phyloP scores from a whole-genome alignment of 108 stramenopile genomes.

The Skeletonema marinoi region DNA sequence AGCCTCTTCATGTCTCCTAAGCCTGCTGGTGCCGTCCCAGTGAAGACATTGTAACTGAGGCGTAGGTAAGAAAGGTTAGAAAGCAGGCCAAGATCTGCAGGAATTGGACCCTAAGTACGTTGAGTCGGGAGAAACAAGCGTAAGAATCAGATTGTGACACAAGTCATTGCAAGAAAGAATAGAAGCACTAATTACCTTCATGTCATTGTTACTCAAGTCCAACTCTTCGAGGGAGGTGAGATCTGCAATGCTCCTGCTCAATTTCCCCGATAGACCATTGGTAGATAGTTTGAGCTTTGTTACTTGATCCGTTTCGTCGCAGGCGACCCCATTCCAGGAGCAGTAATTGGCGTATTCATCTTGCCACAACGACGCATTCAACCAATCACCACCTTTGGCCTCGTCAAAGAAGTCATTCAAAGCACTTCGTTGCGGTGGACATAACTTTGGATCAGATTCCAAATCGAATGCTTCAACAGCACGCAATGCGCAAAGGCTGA shows the following conservation, averaged over 20 bases:
- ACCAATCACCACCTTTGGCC: neutral
- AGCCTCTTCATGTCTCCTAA: conserved; percentile 2
- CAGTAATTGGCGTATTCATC: neutral
- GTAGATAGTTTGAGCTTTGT: conserved; percentile 12
- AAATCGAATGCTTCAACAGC: conserved; percentile 7
- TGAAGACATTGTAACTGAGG: conserved; percentile 58
- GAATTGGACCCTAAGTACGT: conserved; percentile 52
- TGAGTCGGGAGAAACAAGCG: neutral
- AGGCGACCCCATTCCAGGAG: neutral
- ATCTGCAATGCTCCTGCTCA: conserved; percentile 52
- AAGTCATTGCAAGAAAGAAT: too few species aligned
- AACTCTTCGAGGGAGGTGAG: neutral
- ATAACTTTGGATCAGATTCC: neutral
- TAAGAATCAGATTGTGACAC: too few species aligned
- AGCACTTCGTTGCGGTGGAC: neutral
- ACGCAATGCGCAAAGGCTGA: neutral
- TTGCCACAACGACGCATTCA: neutral
- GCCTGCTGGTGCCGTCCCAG: conserved; percentile 17
- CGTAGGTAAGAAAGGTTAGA: conserved; percentile 44
- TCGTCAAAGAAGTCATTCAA: neutral
- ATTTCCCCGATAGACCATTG: conserved; percentile 41
- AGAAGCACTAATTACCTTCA: conserved; percentile 1
- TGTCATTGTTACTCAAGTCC: neutral
- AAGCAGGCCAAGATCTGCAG: conserved; percentile 53
- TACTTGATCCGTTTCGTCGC: conserved; percentile 1